Evolutionary conservation across 495 filamentous ascomycete genomes (phyloP).

Genomic region (Sphaerosporella brunnea): DNA sequence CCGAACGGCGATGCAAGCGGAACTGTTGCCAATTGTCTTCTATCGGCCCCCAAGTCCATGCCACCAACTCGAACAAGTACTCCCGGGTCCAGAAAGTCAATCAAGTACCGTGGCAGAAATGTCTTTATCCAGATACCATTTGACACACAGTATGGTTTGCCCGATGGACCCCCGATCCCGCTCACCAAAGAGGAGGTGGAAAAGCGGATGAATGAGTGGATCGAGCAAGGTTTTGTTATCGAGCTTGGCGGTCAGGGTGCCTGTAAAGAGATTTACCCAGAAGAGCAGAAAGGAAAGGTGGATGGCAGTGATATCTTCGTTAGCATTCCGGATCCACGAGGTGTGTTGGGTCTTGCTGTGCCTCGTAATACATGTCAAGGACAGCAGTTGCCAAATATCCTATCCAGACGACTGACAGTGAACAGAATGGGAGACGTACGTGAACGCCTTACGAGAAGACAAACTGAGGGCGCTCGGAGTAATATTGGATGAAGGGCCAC

Average conservation of each 20-base stretch:
- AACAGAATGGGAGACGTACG: conserved; percentile 67
- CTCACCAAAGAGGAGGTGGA: conserved; percentile 45
- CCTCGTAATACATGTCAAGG: too few species aligned
- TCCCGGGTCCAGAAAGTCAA: conserved; percentile 17
- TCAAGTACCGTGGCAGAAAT: conserved; percentile 51
- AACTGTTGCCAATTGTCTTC: conserved; percentile 11
- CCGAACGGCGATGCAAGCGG: conserved; percentile 9
- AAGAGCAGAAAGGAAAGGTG: conserved; percentile 38
- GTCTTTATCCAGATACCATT: conserved; percentile 53
- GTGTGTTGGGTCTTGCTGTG: too few species aligned
- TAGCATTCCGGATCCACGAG: conserved; percentile 52
- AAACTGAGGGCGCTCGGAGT: conserved; percentile 85
- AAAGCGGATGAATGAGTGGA: conserved; percentile 49
- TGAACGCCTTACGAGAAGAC: conserved; percentile 61
- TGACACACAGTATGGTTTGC: conserved; percentile 37
- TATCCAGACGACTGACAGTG: too few species aligned
- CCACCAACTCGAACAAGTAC: conserved; percentile 18
- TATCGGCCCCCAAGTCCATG: conserved; percentile 5
- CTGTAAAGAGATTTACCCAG: conserved; percentile 58
- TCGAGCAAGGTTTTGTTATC: conserved; percentile 54
- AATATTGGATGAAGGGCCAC: conserved; percentile 47
- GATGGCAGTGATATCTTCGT: conserved; percentile 37
- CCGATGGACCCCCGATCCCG: conserved; percentile 40
- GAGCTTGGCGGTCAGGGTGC: conserved; percentile 32
- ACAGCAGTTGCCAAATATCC: too few species aligned